Percentiles rank a stretch among this genome's conserved stretches.
Conservation (phyloP, 805 yeast species). For the Monosporozyma aerobia region DNA sequence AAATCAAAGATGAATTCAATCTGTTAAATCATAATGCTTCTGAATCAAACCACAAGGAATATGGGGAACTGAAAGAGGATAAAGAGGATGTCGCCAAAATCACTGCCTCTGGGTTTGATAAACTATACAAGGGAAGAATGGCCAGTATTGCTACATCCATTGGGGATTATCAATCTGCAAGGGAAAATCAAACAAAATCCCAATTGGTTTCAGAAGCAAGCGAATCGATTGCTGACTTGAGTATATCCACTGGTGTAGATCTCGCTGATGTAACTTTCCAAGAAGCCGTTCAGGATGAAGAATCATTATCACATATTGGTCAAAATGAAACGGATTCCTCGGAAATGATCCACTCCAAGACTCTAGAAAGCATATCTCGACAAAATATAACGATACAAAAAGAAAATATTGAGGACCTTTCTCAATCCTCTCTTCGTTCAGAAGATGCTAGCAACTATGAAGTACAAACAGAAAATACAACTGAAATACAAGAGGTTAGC, state of each 20-base stretch:
- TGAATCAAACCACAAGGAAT: background rate
- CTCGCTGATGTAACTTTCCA: background rate
- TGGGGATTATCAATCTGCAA: slow-evolving; percentile 20
- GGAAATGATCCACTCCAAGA: background rate
- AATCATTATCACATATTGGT: background rate
- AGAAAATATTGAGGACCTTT: background rate
- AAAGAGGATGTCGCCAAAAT: background rate
- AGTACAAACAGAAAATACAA: background rate
- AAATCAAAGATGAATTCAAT: slow-evolving; percentile 11
- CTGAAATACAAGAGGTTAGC: background rate
- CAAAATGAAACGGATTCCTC: background rate
- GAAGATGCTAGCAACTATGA: background rate
- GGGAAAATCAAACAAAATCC: slow-evolving; percentile 6
- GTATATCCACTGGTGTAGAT: background rate
- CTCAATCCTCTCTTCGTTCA: background rate
- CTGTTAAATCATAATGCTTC: slow-evolving; percentile 2
- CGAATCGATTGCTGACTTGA: background rate
- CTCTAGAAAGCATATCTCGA: background rate
- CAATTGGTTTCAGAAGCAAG: background rate
- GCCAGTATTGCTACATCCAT: slow-evolving; percentile 21
- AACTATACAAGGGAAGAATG: slow-evolving; percentile 14
- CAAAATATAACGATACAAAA: background rate
- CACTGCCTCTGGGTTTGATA: background rate
- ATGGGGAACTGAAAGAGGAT: background rate
- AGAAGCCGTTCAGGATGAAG: background rate